These are phyloP conservation scores for Tricholoma sp. DNA, from an alignment of 768 basidiomycete species.

Conservation along the genomic window DNA sequence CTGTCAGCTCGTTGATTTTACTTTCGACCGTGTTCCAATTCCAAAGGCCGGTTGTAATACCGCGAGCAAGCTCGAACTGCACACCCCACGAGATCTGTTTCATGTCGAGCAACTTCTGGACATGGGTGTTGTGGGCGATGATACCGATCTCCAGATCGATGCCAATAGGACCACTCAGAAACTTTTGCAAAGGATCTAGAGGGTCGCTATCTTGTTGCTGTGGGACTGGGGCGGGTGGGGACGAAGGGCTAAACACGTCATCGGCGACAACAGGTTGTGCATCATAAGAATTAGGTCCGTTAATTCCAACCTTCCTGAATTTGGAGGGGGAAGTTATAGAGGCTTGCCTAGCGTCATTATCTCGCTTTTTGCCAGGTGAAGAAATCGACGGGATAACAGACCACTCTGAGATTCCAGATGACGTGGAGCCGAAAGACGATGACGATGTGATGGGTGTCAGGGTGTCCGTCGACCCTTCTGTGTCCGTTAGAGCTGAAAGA, in stretches of 20 bases:
- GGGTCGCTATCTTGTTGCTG: background rate
- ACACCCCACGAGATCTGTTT: conserved; percentile 39
- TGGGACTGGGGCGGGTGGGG: background rate
- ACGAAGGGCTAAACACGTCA: conserved; percentile 1
- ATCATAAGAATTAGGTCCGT: background rate
- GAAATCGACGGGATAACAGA: conserved; percentile 3
- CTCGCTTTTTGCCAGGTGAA: conserved; percentile 1
- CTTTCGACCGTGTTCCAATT: conserved; percentile 31
- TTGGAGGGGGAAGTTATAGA: conserved; percentile 10
- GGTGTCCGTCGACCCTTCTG: conserved; percentile 4
- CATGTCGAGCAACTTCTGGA: conserved; percentile 31
- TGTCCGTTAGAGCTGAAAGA: conserved; percentile 12
- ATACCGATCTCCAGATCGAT: conserved; percentile 19
- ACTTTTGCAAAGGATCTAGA: background rate
- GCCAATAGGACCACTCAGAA: conserved; percentile 15
- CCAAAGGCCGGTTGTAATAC: conserved; percentile 34
- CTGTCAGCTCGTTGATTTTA: conserved; percentile 24
- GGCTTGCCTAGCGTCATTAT: background rate
- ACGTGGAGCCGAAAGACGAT: conserved; percentile 2
- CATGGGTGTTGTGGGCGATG: conserved; percentile 30
- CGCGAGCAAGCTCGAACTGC: conserved; percentile 42
- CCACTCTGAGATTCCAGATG: conserved; percentile 7
- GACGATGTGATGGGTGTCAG: background rate
- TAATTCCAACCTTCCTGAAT: conserved; percentile 7
- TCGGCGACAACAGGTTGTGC: background rate